Percentiles rank a stretch among this genome's conserved stretches.
phyloP scores from a whole-genome alignment of 768 basidiomycete genomes.

The Tulasnella sp. region DNA sequence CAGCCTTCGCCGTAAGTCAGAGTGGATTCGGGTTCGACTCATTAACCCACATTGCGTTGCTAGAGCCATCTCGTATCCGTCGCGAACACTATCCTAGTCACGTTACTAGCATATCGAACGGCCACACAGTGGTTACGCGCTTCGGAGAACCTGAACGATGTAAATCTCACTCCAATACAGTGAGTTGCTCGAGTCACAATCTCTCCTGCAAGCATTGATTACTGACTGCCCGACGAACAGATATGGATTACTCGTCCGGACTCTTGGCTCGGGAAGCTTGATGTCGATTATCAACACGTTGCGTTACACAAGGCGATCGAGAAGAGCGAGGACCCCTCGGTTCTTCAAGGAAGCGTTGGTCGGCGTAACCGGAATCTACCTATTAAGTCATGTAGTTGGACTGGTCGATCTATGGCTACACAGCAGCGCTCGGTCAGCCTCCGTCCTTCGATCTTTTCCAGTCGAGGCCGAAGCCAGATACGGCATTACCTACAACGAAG shows the following conservation, averaged over 20 bases:
- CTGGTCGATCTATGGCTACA: not conserved
- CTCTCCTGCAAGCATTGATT: not conserved
- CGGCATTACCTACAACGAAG: not conserved
- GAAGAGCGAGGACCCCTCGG: not conserved
- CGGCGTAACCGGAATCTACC: not conserved
- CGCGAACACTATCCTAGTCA: not conserved
- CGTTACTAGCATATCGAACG: not conserved
- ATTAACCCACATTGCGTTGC: not conserved
- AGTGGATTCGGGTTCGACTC: rapidly evolving
- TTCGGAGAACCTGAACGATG: not conserved
- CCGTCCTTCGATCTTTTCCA: not conserved
- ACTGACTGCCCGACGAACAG: not conserved
- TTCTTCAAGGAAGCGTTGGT: not conserved
- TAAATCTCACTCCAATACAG: not conserved
- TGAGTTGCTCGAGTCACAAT: not conserved
- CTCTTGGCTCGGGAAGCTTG: not conserved
- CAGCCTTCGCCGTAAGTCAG: not conserved
- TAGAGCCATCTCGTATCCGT: not conserved
- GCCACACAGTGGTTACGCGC: not conserved
- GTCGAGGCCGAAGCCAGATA: not conserved
- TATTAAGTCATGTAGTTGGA: not conserved
- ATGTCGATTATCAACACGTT: not conserved
- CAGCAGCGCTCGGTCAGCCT: not conserved
- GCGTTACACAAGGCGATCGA: not conserved
- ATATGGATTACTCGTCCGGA: not conserved